Base-by-base conservation (phyloP, 345 rosid genomes). In the Aurinia saxatilis region DNA sequence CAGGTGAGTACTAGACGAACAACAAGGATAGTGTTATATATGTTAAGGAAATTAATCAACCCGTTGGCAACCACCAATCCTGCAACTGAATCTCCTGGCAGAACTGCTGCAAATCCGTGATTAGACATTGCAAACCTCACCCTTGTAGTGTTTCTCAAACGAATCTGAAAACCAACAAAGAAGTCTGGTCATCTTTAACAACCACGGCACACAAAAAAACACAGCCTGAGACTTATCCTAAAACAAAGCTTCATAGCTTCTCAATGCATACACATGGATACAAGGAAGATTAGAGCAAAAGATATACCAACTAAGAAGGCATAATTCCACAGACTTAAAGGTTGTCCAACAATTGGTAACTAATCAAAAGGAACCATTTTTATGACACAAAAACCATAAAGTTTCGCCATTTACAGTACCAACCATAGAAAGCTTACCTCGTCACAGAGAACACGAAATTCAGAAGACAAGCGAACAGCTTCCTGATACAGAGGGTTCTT, bases 61-160 rank as follows among this genome's bases (percentile, higher is more conserved):
- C 98, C 97, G 52, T 89, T 92, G 10, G 91, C 84, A 73, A 86
- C 95, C 77, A 92, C 95, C 46, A 89, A 6, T 48, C 91, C 98
- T 1, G 93, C 93, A 67, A 86, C 81, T 10, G 96, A 84, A 77
- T 92, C 96, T 5, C 95, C 93, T 0, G 98, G 98, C 29, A 92
- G 71, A 13, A 92, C 74, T 1, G 96, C 96, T 4, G 98, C 98
- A 19, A 92, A 92, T 29, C 74, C 80, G 75, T 86, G 87, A 57
- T 60, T 73, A 18, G 82, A 74, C 72, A 81, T 55, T 3, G 57
- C 63, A 49, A 58, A 45, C 21, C 48, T 73, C 66, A 60, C 55
- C 63, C 63, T 81, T 18, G 66, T 8, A 7, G 44, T 16, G 68
- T 70, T 81, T 76, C 73, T 73, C 67, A 70, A 54, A 48, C 77